phyloP scores from a whole-genome alignment of 1,139 yeast species.

The Blastobotrys proliferans region DNA sequence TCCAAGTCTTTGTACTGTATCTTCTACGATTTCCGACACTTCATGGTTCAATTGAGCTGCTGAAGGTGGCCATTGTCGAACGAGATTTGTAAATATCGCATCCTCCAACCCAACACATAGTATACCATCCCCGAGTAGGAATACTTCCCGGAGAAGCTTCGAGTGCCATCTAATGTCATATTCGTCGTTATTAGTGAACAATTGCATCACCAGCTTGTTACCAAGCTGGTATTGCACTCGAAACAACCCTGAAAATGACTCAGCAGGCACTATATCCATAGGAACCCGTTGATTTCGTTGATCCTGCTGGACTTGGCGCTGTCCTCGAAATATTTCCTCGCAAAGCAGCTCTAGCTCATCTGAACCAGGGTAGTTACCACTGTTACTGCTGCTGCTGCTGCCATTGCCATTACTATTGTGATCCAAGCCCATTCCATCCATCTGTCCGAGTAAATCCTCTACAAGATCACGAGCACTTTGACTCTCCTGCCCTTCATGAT shows the following conservation, averaged over 20 bases:
- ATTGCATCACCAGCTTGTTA: conserved; percentile 18
- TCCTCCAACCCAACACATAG: conserved; percentile 19
- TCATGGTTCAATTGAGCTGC: conserved; percentile 18
- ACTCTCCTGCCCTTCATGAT: neutral
- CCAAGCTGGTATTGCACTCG: conserved; percentile 19
- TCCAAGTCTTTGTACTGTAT: conserved; percentile 9
- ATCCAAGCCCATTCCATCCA: conserved; percentile 1
- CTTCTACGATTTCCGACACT: conserved; percentile 19
- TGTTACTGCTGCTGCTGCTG: neutral
- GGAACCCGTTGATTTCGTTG: conserved; percentile 15
- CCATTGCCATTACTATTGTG: too few species aligned
- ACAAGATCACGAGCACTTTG: neutral
- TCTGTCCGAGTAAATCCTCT: conserved; percentile 7
- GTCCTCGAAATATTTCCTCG: conserved; percentile 9
- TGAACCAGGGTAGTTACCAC: neutral
- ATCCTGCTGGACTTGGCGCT: too few species aligned
- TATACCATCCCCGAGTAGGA: conserved; percentile 20
- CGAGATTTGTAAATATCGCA: conserved; percentile 18
- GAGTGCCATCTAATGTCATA: conserved; percentile 16
- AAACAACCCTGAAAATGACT: conserved; percentile 17
- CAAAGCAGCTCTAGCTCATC: conserved; percentile 15
- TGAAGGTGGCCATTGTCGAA: conserved; percentile 22
- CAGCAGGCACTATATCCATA: conserved; percentile 18
- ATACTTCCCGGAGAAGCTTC: conserved; percentile 15
- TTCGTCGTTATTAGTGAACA: conserved; percentile 15